Conservation (phyloP, 2,329 filamentous ascomycete genomes). For the Xylariomycetidae sp. region DNA sequence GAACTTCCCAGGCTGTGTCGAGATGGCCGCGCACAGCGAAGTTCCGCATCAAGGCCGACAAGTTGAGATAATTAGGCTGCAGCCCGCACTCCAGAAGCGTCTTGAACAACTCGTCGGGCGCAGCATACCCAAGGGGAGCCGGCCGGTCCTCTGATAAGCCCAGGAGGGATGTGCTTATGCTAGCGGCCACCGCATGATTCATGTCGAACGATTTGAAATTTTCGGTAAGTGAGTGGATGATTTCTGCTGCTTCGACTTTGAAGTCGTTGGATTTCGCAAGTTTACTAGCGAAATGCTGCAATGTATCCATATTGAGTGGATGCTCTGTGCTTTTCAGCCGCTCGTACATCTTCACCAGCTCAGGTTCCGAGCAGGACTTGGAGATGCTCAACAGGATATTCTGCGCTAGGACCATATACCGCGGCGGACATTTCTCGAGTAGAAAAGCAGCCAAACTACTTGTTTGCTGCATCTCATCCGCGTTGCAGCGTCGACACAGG, state of each 20-base stretch:
- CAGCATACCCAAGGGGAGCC: slow-evolving; percentile 34
- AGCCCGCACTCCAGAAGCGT: slow-evolving; percentile 55
- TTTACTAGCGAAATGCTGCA: slow-evolving; percentile 40
- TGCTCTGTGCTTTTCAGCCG: slow-evolving; percentile 14
- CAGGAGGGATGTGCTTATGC: slow-evolving; percentile 56
- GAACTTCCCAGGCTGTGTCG: slow-evolving; percentile 58
- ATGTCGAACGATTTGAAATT: slow-evolving; percentile 35
- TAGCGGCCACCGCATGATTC: slow-evolving; percentile 41
- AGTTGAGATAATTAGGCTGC: slow-evolving; percentile 54
- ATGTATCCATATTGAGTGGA: slow-evolving; percentile 31
- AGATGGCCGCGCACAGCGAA: slow-evolving; percentile 60
- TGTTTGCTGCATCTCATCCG: too few species aligned
- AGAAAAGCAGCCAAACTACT: slow-evolving; percentile 16
- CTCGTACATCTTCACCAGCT: slow-evolving; percentile 14
- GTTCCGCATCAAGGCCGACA: slow-evolving; percentile 65
- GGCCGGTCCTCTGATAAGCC: slow-evolving; percentile 27
- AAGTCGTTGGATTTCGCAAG: slow-evolving; percentile 34
- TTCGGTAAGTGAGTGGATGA: slow-evolving; percentile 33
- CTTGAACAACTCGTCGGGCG: slow-evolving; percentile 48
- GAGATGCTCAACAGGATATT: slow-evolving; percentile 14
- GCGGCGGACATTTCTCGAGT: slow-evolving; percentile 16
- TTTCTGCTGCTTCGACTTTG: slow-evolving; percentile 37
- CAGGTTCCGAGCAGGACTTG: slow-evolving; percentile 4
- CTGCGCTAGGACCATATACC: slow-evolving; percentile 19
- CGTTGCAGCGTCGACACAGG: slow-evolving; percentile 10